Evolutionary conservation across 495 filamentous ascomycete genomes (phyloP).

Genomic region (Lasiosphaeriaceae sp.): DNA sequence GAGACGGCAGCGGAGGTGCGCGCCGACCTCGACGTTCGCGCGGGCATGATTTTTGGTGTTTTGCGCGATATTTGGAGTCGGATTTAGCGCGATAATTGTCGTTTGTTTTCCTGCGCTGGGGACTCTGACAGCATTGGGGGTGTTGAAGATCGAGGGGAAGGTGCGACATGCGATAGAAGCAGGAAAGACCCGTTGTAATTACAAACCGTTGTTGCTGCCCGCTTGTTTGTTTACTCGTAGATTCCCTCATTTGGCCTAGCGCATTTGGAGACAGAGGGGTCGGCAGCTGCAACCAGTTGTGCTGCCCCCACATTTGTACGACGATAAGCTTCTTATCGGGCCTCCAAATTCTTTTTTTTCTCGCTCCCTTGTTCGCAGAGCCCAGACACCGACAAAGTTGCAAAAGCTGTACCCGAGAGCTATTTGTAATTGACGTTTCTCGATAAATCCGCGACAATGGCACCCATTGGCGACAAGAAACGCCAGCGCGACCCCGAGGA

Average conservation of each 20-base stretch:
- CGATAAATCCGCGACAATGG: conserved; percentile 27
- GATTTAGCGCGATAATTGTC: no score
- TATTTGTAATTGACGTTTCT: conserved; percentile 7
- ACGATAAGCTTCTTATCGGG: conserved; percentile 23
- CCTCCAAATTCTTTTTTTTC: conserved; percentile 17
- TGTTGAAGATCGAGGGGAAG: neutral
- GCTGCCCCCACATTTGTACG: conserved; percentile 2
- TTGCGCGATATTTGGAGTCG: neutral
- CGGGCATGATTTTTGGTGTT: conserved; percentile 19
- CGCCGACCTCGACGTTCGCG: conserved; percentile 51
- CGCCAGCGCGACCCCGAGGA: conserved; percentile 21
- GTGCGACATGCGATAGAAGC: no score
- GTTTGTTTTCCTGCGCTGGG: no score
- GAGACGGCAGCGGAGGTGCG: conserved; percentile 51
- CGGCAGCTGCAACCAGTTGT: neutral
- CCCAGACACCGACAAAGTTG: no score
- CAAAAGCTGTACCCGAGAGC: no score
- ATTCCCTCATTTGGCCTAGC: conserved; percentile 20
- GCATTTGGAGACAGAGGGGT: conserved; percentile 10
- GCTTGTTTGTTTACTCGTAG: conserved; percentile 25
- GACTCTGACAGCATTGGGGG: neutral
- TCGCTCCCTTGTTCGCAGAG: neutral
- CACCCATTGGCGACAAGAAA: conserved; percentile 28
- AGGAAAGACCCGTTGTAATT: no score
- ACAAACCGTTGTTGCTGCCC: no score